These are phyloP conservation scores for Diaporthe longicolla DNA, from an alignment of 2,329 filamentous ascomycete species.

Conservation along the genomic window DNA sequence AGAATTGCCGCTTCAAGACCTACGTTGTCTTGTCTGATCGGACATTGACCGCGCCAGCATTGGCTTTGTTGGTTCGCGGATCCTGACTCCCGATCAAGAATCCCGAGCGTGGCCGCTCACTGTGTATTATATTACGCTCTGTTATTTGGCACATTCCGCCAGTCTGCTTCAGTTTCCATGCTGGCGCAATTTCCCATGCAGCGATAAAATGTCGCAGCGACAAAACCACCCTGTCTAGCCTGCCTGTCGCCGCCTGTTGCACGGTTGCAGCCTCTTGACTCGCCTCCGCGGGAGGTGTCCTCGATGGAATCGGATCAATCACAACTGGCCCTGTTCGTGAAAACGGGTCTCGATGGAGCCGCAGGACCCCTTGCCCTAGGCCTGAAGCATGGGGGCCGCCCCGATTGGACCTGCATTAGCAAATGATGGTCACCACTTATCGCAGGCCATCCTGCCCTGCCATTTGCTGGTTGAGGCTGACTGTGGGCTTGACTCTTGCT, in stretches of 20 bases:
- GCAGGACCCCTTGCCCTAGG: constrained; percentile 32
- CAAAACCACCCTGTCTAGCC: constrained; percentile 20
- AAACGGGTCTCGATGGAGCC: constrained; percentile 38
- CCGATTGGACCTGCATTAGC: constrained; percentile 42
- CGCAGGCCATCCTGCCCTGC: constrained; percentile 10
- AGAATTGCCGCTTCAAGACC: constrained; percentile 32
- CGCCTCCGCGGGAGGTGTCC: constrained; percentile 27
- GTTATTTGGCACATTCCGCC: constrained; percentile 22
- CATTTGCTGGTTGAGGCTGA: constrained; percentile 41
- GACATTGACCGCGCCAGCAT: constrained; percentile 39
- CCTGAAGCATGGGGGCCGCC: constrained; percentile 36
- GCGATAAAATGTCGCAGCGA: constrained; percentile 33
- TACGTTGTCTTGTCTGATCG: constrained; percentile 22
- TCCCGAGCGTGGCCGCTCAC: constrained; percentile 8
- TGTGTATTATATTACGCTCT: constrained; percentile 20
- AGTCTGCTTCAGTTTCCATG: constrained; percentile 5
- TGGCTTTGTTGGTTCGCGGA: constrained; percentile 25
- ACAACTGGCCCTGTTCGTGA: constrained; percentile 34
- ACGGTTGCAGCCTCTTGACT: constrained; percentile 30
- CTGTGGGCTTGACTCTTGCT: constrained; percentile 36
- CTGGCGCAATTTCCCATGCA: constrained; percentile 36
- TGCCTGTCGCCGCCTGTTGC: constrained; percentile 6
- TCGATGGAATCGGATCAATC: constrained; percentile 35
- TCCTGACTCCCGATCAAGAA: constrained; percentile 24
- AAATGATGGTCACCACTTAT: constrained; percentile 42